Base-by-base conservation (phyloP, 2,329 filamentous ascomycete genomes). In the Beauveria scarabaeidicola region DNA sequence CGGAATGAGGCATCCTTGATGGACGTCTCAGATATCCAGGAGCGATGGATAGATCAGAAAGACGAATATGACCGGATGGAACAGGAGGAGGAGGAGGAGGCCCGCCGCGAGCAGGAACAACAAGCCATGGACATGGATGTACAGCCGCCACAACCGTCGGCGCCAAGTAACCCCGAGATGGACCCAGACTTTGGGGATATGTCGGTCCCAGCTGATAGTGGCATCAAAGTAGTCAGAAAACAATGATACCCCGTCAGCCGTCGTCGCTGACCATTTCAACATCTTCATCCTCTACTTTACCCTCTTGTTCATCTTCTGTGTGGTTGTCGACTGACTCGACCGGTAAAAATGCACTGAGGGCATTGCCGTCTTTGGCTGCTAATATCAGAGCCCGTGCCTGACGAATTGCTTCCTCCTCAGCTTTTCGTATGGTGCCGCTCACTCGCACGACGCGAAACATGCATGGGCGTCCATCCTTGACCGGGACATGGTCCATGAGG, bases 11-110 rank as follows among this genome's bases (percentile, higher is more conserved):
- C 85, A 40, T 84, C 84, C 36, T 77, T 86, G 74, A 85, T 96
- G 80, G 91, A 95, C 67, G 85, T 91, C 10, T 80, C 87, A 61
- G 93, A 99, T 73, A 87, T 97, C 63, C 94, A 99, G 74, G 94
- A 99, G 76, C 82, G 94, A 62, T 99, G 94, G 94, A 77, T 99
- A 36, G 93, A 97, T 74, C 81, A 87, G 44, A 94, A 92, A 70
- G 92, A 92, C 17, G 90, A 88, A 64, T 91, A 90, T 68, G 94
- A 99, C 72, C 86, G 87, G 66, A 76, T 85, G 62, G 94, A 97
- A 77, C 78, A 81, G 61, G 83, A 84, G 68, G 83, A 87, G 77
- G 89, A 92, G 68, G 86, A 89, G 66, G 89, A 95, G 73, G 84
- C 83, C 38, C 85, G 82, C 41, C 63, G 72, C 13, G 68, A 70